These are phyloP conservation scores for Botrytis byssoidea DNA, from an alignment of 2,329 filamentous ascomycete species.

Conservation along the genomic window DNA sequence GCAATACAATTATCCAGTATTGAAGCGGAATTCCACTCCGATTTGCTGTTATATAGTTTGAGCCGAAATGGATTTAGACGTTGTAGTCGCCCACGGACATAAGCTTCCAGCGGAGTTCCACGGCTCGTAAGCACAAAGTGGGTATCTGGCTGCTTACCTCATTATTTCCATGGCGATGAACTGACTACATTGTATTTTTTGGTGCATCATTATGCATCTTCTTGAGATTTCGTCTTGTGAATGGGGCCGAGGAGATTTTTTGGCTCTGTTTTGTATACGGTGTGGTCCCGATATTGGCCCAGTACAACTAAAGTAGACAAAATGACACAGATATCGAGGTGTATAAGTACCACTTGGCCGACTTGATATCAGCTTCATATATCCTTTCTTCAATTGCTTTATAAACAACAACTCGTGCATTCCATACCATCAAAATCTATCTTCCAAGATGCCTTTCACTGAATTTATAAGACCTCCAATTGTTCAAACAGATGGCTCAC, in stretches of 20 bases:
- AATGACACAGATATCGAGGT: neutral
- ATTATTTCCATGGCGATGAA: too few species aligned
- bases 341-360: neutral
- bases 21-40: neutral
- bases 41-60: neutral
- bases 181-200: neutral
- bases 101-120: neutral
- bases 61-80: neutral
- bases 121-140: neutral
- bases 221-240: neutral
- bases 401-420: neutral
- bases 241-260: neutral
- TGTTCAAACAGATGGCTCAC: neutral
- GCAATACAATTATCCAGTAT: neutral
- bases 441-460: conserved; percentile 4
- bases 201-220: neutral
- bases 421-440: neutral
- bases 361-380: neutral
- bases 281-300: neutral
- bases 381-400: neutral
- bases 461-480: neutral
- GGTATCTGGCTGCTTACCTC: neutral
- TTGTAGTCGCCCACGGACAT: neutral
- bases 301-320: neutral
- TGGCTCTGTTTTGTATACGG: neutral